Base-by-base conservation (phyloP, 1,139 yeast species). In the Geotrichum histeridarum region DNA sequence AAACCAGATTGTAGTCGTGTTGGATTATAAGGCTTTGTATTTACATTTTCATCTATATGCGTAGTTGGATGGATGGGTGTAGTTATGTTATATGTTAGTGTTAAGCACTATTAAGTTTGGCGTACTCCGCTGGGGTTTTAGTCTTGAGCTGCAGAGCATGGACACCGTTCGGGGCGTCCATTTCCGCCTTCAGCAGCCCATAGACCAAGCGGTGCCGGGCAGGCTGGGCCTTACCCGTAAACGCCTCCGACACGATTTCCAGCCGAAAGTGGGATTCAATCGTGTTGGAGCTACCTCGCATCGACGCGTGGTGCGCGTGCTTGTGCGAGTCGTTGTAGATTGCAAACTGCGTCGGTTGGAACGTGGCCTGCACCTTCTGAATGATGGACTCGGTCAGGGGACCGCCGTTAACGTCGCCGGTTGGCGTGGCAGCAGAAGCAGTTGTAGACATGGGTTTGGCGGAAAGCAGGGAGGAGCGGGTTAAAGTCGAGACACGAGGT, bases 81-180 rank as follows among this genome's bases (percentile, higher is more conserved):
- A n/a, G n/a, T n/a, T n/a, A n/a, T n/a, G n/a, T n/a, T n/a, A n/a
- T n/a, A n/a, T n/a, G n/a, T n/a, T n/a, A 41, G 33, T 22, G 12
- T 9, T 44, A 18, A 9, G 27, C 27, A 35, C 22, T 33, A 1
- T 46, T 42, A 12, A 54, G 32, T 49, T 56, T 53, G 14, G 50
- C 63, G 60, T 72, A 76, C 31, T 70, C 71, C 56, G 73, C 74
- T 0, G 80, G 79, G 0, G 98, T 90, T 69, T 86, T 86, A 0
- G 96, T 85, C 66, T 83, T 82, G 71, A 93, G 77, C 67, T 89
- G 97, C 58, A 93, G 73, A 0, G 98, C 97, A 72, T 93, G 99
- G 22, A 93, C 82, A 0, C 95, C 93, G 53, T 72, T 66, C 54
- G 80, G 77, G 52, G 73, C 75, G 54, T 78, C 76, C 66, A 91